These are phyloP conservation scores for Melampsora larici-populina DNA, from an alignment of 1,284 basidiomycete species.

Conservation along the genomic window DNA sequence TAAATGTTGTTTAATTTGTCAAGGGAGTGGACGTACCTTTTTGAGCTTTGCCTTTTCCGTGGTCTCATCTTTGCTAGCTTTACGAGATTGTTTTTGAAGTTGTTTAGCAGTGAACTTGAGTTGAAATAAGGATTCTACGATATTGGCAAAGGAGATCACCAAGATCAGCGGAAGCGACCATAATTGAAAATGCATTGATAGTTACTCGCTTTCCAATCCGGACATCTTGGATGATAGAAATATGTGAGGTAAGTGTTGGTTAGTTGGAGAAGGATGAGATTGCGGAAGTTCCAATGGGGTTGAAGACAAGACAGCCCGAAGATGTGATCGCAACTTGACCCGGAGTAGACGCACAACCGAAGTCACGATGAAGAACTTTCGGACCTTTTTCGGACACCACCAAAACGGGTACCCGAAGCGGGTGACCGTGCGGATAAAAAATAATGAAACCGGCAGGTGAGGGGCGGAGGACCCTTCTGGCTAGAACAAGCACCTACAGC, in stretches of 20 bases:
- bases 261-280: neutral
- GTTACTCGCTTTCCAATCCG: conserved; percentile 37
- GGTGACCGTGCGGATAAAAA: no score
- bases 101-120: conserved; percentile 98
- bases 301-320: no score
- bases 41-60: conserved; percentile 81
- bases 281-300: neutral
- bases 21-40: conserved; percentile 63
- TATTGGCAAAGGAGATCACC: conserved; percentile 50
- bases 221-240: conserved; percentile 26
- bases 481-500: no score
- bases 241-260: neutral
- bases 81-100: conserved; percentile 84
- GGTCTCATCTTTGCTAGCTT: conserved; percentile 87
- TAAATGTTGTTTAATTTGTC: neutral
- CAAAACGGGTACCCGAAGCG: no score
- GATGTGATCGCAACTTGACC: no score
- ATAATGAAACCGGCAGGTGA: no score
- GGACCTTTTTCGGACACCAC: no score
- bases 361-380: no score
- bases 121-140: conserved; percentile 83
- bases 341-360: no score
- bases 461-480: no score
- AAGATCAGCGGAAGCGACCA: neutral
- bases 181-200: neutral